Evolutionary conservation across 1,284 basidiomycete species (phyloP).

Genomic region (Cutaneotrichosporon spelunceum): DNA sequence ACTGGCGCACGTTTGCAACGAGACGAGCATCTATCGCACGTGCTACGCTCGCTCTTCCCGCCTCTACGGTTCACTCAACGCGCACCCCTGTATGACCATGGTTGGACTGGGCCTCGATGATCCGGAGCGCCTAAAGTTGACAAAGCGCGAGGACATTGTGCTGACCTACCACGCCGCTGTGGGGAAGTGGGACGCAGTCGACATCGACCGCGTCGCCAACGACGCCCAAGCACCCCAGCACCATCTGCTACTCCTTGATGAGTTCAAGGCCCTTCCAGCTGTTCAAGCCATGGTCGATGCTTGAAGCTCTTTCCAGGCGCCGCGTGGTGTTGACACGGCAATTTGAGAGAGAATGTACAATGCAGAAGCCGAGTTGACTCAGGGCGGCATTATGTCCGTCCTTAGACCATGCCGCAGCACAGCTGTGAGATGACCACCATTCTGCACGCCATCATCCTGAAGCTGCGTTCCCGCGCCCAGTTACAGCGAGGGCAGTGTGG

Average conservation of each 20-base stretch:
- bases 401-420: constrained; percentile 5
- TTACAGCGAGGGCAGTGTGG: not conserved
- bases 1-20: constrained; percentile 10
- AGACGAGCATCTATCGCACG: constrained; percentile 16
- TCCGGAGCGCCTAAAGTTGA: not conserved
- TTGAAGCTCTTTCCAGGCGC: constrained; percentile 13
- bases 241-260: constrained; percentile 17
- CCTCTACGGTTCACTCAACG: constrained; percentile 14
- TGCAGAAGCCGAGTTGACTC: too few species aligned
- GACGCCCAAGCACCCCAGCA: constrained; percentile 18
- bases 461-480: constrained; percentile 4
- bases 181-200: constrained; percentile 9
- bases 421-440: constrained; percentile 13
- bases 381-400: too few species aligned
- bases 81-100: constrained; percentile 7
- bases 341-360: too few species aligned
- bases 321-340: too few species aligned
- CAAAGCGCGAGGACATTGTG: constrained; percentile 4
- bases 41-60: constrained; percentile 17
- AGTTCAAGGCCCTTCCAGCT: constrained; percentile 13
- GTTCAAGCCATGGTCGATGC: constrained; percentile 15
- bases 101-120: constrained; percentile 8
- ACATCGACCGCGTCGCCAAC: constrained; percentile 18
- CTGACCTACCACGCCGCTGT: constrained; percentile 13
- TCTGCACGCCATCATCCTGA: constrained; percentile 6